Conservation (phyloP, 139 green algal genomes). For the Coelastrella sp. region DNA sequence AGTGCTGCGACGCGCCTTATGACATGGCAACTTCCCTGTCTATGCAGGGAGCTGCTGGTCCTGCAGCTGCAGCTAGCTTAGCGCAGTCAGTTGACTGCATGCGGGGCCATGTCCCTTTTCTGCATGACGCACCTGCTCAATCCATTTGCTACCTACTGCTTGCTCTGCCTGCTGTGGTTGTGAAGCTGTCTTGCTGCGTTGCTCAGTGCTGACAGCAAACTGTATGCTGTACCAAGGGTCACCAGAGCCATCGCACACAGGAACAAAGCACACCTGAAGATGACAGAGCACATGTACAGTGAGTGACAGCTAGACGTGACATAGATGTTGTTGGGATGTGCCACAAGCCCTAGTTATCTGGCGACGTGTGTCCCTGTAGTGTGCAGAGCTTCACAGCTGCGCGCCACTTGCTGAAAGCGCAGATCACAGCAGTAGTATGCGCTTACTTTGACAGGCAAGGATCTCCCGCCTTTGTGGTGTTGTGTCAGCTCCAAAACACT, state of each 20-base stretch:
- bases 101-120: neutral
- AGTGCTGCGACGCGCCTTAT: no score
- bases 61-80: neutral
- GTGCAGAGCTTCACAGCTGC: no score
- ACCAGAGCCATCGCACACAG: neutral
- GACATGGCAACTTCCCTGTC: no score
- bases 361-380: no score
- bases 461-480: neutral
- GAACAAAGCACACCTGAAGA: conserved; percentile 4
- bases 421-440: no score
- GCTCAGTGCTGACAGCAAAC: neutral
- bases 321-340: no score
- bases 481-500: neutral
- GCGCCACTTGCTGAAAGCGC: no score
- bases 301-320: no score
- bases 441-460: neutral
- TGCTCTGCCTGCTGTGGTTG: neutral
- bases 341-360: no score
- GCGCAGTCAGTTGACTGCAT: neutral
- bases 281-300: no score
- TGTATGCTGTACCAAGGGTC: neutral
- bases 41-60: no score
- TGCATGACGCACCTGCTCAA: neutral
- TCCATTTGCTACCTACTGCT: neutral
- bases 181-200: no score